Conservation (phyloP, 2,329 filamentous ascomycete species). For the Claviceps quebecensis region DNA sequence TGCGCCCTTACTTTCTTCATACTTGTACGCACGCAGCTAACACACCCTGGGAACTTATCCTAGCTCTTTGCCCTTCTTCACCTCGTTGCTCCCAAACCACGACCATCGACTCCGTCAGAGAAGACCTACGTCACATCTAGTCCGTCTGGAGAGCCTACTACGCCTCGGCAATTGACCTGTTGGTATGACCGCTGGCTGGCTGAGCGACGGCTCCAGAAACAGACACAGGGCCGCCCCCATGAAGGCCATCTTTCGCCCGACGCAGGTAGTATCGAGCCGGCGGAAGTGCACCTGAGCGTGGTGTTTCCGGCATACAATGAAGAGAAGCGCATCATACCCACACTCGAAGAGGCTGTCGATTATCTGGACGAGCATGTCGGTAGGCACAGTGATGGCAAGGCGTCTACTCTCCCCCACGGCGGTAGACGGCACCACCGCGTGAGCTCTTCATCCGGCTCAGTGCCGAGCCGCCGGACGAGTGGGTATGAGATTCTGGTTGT, state of each 20-base stretch:
- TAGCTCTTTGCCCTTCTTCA: slow-evolving; percentile 52
- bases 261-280: slow-evolving; percentile 50
- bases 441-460: not conserved
- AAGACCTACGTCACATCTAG: slow-evolving; percentile 71
- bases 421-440: slow-evolving; percentile 20
- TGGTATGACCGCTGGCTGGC: slow-evolving; percentile 71
- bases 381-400: slow-evolving; percentile 19
- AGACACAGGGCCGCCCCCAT: slow-evolving; percentile 18
- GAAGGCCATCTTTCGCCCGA: slow-evolving; percentile 29
- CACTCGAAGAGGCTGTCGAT: slow-evolving; percentile 79
- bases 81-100: slow-evolving; percentile 68
- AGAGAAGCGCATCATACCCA: slow-evolving; percentile 64
- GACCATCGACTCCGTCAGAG: slow-evolving; percentile 59
- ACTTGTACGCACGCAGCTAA: slow-evolving; percentile 3
- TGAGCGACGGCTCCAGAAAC: slow-evolving; percentile 39
- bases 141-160: slow-evolving; percentile 31
- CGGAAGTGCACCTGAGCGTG: slow-evolving; percentile 76
- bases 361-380: slow-evolving; percentile 73
- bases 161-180: slow-evolving; percentile 51
- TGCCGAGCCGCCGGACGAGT: slow-evolving; percentile 11
- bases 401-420: slow-evolving; percentile 11
- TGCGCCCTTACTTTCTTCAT: not conserved
- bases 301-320: slow-evolving; percentile 96
- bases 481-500: slow-evolving; percentile 92
- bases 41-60: not conserved